These are phyloP conservation scores for Claviceps humidiphila DNA, from an alignment of 2,329 filamentous ascomycete genomes.

Conservation along the genomic window DNA sequence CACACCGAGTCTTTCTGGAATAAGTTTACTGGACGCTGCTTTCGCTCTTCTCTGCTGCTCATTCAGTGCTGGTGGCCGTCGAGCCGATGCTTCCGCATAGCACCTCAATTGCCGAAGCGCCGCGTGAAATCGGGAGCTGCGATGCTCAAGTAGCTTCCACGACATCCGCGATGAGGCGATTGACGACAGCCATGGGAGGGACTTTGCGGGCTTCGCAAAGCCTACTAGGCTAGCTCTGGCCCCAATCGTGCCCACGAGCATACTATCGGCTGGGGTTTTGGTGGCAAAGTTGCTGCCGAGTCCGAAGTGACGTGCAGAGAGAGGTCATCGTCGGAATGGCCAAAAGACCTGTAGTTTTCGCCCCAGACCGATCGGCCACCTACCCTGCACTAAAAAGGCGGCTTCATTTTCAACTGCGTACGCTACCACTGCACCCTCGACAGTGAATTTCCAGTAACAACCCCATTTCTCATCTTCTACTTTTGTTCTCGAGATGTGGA, in stretches of 20 bases:
- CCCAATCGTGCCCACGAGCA: neutral
- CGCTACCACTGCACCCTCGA: too few relatives aligned
- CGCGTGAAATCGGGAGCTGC: neutral
- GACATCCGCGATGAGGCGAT: neutral
- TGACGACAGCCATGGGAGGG: neutral
- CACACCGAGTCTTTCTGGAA: neutral
- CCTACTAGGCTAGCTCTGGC: neutral
- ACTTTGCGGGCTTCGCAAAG: neutral
- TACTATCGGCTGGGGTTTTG: neutral
- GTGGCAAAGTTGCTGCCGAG: neutral
- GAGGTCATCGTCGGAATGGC: too few relatives aligned
- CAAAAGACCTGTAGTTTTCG: too few relatives aligned
- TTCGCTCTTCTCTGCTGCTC: slow-evolving; percentile 12
- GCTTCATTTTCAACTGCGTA: too few relatives aligned
- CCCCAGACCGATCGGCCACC: too few relatives aligned
- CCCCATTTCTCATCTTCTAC: too few relatives aligned
- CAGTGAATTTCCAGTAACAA: too few relatives aligned
- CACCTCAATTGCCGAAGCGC: neutral
- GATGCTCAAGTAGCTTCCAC: neutral
- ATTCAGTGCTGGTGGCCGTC: neutral
- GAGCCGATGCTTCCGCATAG: neutral
- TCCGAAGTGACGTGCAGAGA: neutral
- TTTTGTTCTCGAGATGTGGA: too few relatives aligned
- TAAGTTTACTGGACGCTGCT: slow-evolving; percentile 8
- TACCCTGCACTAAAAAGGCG: too few relatives aligned